phyloP scores from a whole-genome alignment of 768 basidiomycete species.

The Boletus patriciae region DNA sequence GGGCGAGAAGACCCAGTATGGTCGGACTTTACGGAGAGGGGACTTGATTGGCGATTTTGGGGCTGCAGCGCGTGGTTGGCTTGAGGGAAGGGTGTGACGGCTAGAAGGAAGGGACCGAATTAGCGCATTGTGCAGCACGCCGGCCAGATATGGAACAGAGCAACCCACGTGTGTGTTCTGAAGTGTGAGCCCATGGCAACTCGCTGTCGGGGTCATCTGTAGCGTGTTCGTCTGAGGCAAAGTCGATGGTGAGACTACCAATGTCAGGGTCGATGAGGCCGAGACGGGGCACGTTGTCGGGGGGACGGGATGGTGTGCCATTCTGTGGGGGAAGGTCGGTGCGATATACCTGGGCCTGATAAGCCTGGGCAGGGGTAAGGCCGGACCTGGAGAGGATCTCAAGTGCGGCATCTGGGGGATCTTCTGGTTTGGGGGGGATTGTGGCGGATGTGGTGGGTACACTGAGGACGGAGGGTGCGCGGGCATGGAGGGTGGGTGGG shows the following conservation, averaged over 20 bases:
- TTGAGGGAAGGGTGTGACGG: slow-evolving; percentile 27
- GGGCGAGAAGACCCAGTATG: slow-evolving; percentile 39
- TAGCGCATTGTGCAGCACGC: slow-evolving; percentile 28
- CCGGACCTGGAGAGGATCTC: slow-evolving; percentile 49
- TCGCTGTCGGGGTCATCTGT: slow-evolving; percentile 48
- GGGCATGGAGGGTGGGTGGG: slow-evolving; percentile 43
- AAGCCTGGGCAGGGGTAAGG: slow-evolving; percentile 76
- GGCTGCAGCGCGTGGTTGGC: slow-evolving; percentile 23
- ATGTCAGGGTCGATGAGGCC: slow-evolving; percentile 55
- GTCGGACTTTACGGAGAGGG: slow-evolving; percentile 42
- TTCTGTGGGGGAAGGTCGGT: slow-evolving; percentile 42
- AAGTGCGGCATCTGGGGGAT: slow-evolving; percentile 47
- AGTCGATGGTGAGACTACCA: slow-evolving; percentile 60
- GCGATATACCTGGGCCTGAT: slow-evolving; percentile 71
- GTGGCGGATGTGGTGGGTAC: slow-evolving; percentile 42
- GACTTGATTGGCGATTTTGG: slow-evolving; percentile 35
- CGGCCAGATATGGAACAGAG: slow-evolving; percentile 30
- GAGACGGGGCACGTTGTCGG: slow-evolving; percentile 38
- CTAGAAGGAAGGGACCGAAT: slow-evolving; percentile 25
- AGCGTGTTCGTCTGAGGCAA: slow-evolving; percentile 38
- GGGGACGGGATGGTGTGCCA: slow-evolving; percentile 25
- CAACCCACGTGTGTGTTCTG: slow-evolving; percentile 46
- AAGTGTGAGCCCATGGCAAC: slow-evolving; percentile 51
- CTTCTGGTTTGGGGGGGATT: slow-evolving; percentile 48
- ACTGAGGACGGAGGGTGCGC: slow-evolving; percentile 53